Evolutionary conservation across 768 basidiomycete genomes (phyloP).

Genomic region (Udeniomyces megalosporus): DNA sequence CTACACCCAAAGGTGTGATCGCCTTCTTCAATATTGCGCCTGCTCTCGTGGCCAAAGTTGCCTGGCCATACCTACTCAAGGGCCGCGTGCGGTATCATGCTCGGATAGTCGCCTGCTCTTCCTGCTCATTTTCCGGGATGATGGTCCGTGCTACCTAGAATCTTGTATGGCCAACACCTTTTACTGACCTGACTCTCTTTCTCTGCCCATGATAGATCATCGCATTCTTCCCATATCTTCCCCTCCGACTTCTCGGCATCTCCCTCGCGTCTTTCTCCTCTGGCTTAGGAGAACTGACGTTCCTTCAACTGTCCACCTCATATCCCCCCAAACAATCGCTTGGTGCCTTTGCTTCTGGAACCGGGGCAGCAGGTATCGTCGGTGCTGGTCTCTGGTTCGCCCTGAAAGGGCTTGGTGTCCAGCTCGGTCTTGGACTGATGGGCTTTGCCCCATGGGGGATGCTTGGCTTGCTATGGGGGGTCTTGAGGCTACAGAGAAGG

Average conservation of each 20-base stretch:
- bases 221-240: constrained; percentile 49
- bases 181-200: neutral
- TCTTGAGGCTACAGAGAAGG: no score
- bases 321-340: constrained; percentile 35
- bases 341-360: constrained; percentile 87
- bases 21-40: constrained; percentile 79
- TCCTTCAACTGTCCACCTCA: constrained; percentile 61
- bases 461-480: neutral
- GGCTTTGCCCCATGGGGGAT: constrained; percentile 13
- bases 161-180: neutral
- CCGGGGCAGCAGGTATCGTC: constrained; percentile 81
- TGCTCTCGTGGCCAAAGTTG: constrained; percentile 48
- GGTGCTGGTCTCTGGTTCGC: constrained; percentile 95
- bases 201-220: constrained; percentile 42
- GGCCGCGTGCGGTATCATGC: constrained; percentile 67
- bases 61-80: constrained; percentile 79
- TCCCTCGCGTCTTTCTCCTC: constrained; percentile 70
- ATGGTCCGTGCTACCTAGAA: constrained; percentile 33
- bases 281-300: constrained; percentile 86
- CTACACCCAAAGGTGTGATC: constrained; percentile 87
- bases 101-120: constrained; percentile 58
- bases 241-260: constrained; percentile 63
- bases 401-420: constrained; percentile 66
- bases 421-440: constrained; percentile 49
- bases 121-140: constrained; percentile 67